These are phyloP conservation scores for Talaromyces pinophilus DNA, from an alignment of 2,329 filamentous ascomycete species.

Conservation along the genomic window DNA sequence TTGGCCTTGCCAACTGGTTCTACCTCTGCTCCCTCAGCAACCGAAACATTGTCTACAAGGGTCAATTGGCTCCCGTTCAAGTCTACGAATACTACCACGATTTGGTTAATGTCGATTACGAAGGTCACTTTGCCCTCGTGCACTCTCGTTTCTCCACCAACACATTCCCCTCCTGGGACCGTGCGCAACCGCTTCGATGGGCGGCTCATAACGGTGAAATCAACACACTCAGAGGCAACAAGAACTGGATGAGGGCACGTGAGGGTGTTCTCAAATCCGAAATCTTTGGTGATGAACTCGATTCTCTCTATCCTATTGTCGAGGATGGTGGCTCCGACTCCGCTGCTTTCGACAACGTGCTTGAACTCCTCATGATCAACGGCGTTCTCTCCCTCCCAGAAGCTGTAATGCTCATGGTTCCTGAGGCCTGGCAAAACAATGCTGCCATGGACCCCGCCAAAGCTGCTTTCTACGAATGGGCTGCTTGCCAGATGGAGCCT, in stretches of 20 bases:
- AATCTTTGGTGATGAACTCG: constrained; percentile 88
- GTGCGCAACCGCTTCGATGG: constrained; percentile 93
- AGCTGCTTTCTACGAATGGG: constrained; percentile 98
- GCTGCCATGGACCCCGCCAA: constrained; percentile 89
- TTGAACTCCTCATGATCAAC: constrained; percentile 92
- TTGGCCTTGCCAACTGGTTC: constrained; percentile 97
- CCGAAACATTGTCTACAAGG: constrained; percentile 99
- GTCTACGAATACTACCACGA: constrained; percentile 99
- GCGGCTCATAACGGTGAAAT: constrained; percentile 98
- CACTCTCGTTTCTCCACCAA: constrained; percentile 98
- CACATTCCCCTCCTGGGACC: constrained; percentile 97
- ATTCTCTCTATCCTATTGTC: constrained; percentile 87
- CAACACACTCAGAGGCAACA: constrained; percentile 94
- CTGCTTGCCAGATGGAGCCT: constrained; percentile 97
- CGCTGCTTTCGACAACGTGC: constrained; percentile 93
- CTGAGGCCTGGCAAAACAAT: constrained; percentile 97
- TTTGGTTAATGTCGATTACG: constrained; percentile 93
- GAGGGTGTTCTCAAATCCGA: constrained; percentile 94
- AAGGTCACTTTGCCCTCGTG: constrained; percentile 93
- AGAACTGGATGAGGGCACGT: constrained; percentile 98
- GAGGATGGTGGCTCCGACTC: constrained; percentile 97
- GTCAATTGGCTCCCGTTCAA: constrained; percentile 88
- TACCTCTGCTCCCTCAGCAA: constrained; percentile 95
- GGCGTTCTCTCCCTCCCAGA: constrained; percentile 92
- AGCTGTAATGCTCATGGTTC: constrained; percentile 98